A percentile compares a stretch with the other conserved stretches of the same genome.
phyloP scores from a whole-genome alignment of 2,329 filamentous ascomycete species.

The Mycogone perniciosa region DNA sequence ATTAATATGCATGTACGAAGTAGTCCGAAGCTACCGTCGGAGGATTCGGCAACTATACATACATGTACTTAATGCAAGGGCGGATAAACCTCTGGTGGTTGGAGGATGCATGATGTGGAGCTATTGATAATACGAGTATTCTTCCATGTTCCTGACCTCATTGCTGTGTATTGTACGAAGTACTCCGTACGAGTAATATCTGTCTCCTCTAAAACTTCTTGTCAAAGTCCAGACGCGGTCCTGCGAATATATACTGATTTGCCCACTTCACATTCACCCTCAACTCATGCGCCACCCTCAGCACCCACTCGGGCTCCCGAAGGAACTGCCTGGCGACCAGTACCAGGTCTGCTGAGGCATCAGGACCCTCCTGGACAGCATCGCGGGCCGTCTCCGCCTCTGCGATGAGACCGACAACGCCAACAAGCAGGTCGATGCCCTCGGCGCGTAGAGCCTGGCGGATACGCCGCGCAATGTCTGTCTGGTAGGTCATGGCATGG shows the following conservation, averaged over 20 bases:
- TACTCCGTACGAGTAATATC: not conserved
- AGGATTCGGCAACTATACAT: no score
- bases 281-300: slow-evolving; percentile 65
- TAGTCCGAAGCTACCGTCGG: no score
- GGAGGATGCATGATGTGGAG: no score
- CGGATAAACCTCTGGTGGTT: not conserved
- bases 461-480: slow-evolving; percentile 63
- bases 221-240: slow-evolving; percentile 8
- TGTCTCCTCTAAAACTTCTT: slow-evolving; percentile 6
- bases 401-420: slow-evolving; percentile 68
- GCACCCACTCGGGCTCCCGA: slow-evolving; percentile 73
- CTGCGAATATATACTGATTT: slow-evolving; percentile 51
- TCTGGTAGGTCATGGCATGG: slow-evolving; percentile 63
- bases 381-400: slow-evolving; percentile 60
- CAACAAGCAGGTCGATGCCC: slow-evolving; percentile 54
- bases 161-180: not conserved
- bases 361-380: slow-evolving; percentile 42
- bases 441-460: slow-evolving; percentile 55
- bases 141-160: not conserved
- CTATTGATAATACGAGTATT: no score
- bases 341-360: slow-evolving; percentile 55
- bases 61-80: not conserved
- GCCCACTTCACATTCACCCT: slow-evolving; percentile 66
- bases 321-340: slow-evolving; percentile 71
- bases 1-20: no score